Base-by-base conservation (phyloP, 2,329 filamentous ascomycete species). In the Corinectria fuckeliana region DNA sequence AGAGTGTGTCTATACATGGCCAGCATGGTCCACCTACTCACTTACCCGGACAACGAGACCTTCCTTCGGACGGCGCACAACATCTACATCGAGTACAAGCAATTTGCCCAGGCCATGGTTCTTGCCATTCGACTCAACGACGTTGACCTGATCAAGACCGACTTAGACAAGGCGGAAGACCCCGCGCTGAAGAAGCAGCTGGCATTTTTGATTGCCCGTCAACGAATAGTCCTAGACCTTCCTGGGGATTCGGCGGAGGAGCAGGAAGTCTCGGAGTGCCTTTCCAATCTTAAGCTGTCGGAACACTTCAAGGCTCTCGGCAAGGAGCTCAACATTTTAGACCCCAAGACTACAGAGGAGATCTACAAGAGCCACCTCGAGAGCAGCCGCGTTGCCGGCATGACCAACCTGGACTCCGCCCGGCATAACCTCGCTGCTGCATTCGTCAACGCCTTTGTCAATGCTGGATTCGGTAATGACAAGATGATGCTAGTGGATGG, bases 311-410 rank as follows among this genome's bases (percentile, higher is more conserved):
- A 96, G 78, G 87, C 91, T 5, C 82, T 99, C 28, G 96, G 89
- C 58, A 97, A 97, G 78, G 95, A 99, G 76, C 84, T 99, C 53
- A 98, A 99, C 77, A 94, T 99, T 51, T 82, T 98, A 39, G 95
- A 99, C 64, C 95, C 95, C 32, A 98, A 97, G 81, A 91, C 92
- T 41, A 96, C 94, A 0, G 95, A 99, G 74, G 96, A 99, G 71
- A 99, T 99, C 71, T 99, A 99, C 85, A 99, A 99, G 82, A 97
- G 93, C 73, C 95, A 99, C 77, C 85, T 99, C 5, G 95, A 99
- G 79, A 98, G 91, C 80, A 96, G 90, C 70, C 88, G 96, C 62
- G 95, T 96, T 52, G 92, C 92, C 21, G 93, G 93, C 32, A 86
- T 97, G 78, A 97, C 94, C 10, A 97, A 97, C 74, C 87, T 96